Conservation (phyloP, 306 rosid species). For the Cucurbita argyrosperma region DNA sequence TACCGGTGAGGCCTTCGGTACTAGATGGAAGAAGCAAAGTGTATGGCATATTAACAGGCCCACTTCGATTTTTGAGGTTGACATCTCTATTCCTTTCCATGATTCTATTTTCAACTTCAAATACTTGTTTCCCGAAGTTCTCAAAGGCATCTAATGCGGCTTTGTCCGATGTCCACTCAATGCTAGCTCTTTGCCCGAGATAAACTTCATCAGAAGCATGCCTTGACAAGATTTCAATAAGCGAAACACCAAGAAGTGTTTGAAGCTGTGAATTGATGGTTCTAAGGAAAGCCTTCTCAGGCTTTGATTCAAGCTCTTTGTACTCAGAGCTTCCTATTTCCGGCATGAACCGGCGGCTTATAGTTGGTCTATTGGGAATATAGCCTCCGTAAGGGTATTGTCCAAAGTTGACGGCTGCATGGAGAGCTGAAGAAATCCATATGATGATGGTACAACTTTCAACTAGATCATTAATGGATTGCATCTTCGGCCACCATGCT, state of each 20-base stretch:
- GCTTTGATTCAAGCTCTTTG: constrained; percentile 33
- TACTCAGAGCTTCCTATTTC: constrained; percentile 35
- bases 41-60: constrained; percentile 51
- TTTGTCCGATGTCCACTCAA: constrained; percentile 52
- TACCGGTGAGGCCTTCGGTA: constrained; percentile 38
- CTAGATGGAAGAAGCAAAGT: constrained; percentile 46
- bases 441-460: constrained; percentile 44
- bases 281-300: constrained; percentile 48
- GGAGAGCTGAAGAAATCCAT: constrained; percentile 63
- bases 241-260: constrained; percentile 40
- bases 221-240: constrained; percentile 53
- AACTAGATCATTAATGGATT: constrained; percentile 26
- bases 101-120: constrained; percentile 25
- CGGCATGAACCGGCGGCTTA: constrained; percentile 37
- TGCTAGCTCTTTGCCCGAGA: constrained; percentile 48
- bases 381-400: constrained; percentile 63
- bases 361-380: constrained; percentile 41
- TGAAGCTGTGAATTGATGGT: constrained; percentile 36
- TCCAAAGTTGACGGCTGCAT: constrained; percentile 72
- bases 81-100: constrained; percentile 27
- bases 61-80: constrained; percentile 29
- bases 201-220: constrained; percentile 71
- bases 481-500: constrained; percentile 74
- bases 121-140: constrained; percentile 29
- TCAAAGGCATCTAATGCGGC: constrained; percentile 28